phyloP scores from a whole-genome alignment of 805 yeast species.

The Komagataella populi region DNA sequence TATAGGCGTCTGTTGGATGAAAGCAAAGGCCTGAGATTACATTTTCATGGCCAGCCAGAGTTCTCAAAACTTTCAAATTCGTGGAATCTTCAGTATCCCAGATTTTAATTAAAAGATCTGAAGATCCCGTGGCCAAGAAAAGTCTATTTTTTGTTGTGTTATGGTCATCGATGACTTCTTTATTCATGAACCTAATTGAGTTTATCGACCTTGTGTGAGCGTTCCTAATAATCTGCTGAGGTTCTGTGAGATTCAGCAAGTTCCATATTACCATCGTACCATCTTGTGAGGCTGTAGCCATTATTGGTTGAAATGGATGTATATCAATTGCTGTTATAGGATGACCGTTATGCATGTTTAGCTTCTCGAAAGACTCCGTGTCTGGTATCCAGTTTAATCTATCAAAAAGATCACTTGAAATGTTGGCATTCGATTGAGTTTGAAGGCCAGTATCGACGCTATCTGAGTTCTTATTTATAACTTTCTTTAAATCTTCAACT shows the following conservation, averaged over 20 bases:
- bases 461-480: conserved; percentile 21
- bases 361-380: conserved; percentile 18
- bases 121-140: conserved; percentile 34
- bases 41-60: conserved; percentile 80
- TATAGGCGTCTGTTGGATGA: conserved; percentile 28
- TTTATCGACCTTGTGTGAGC: conserved; percentile 72
- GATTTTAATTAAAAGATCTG: conserved; percentile 42
- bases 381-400: conserved; percentile 54
- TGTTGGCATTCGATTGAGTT: conserved; percentile 4
- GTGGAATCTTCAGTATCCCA: conserved; percentile 39
- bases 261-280: conserved; percentile 71
- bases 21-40: conserved; percentile 56
- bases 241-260: conserved; percentile 38
- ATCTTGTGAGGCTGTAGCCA: conserved; percentile 57
- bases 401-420: background rate
- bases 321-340: conserved; percentile 50
- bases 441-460: conserved; percentile 9
- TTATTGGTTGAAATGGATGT: conserved; percentile 61
- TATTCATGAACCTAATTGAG: conserved; percentile 40
- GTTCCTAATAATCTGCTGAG: conserved; percentile 40
- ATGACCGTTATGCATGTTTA: conserved; percentile 42
- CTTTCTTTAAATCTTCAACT: conserved; percentile 57
- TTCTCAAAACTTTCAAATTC: conserved; percentile 26
- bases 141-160: conserved; percentile 10
- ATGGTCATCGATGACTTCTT: conserved; percentile 12